These are phyloP conservation scores for Penicillium sp. DNA, from an alignment of 2,329 filamentous ascomycete genomes.

Conservation along the genomic window DNA sequence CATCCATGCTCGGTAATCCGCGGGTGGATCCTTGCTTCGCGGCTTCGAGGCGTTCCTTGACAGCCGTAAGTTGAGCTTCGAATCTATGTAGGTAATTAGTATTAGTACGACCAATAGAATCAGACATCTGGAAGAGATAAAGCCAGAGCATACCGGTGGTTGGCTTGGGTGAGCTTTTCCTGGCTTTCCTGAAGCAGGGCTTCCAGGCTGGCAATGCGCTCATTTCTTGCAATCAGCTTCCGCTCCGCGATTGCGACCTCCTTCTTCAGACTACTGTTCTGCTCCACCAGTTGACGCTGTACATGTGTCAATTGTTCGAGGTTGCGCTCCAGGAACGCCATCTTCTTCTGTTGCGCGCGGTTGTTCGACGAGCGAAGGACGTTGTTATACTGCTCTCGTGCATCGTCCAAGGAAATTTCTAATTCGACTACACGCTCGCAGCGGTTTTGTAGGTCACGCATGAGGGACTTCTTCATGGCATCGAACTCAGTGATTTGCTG, in stretches of 20 bases:
- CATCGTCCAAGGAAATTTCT: slow-evolving; percentile 95
- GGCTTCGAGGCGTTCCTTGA: slow-evolving; percentile 95
- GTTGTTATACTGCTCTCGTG: slow-evolving; percentile 98
- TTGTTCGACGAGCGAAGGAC: slow-evolving; percentile 95
- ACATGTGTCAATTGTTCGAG: slow-evolving; percentile 96
- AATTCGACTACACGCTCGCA: slow-evolving; percentile 97
- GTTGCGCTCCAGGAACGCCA: slow-evolving; percentile 98
- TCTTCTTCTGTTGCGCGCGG: slow-evolving; percentile 99
- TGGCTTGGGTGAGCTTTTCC: slow-evolving; percentile 95
- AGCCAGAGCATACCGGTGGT: slow-evolving; percentile 73
- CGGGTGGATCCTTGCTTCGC: slow-evolving; percentile 89
- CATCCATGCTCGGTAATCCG: slow-evolving; percentile 64
- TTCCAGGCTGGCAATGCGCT: slow-evolving; percentile 93
- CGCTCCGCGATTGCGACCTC: slow-evolving; percentile 97
- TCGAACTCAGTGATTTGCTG: slow-evolving; percentile 99
- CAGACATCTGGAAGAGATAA: slow-evolving; percentile 7
- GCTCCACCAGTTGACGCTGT: slow-evolving; percentile 94
- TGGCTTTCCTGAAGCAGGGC: slow-evolving; percentile 91
- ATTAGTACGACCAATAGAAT: slow-evolving; percentile 7
- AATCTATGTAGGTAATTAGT: slow-evolving; percentile 59
- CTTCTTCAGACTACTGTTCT: slow-evolving; percentile 96
- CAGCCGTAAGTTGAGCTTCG: slow-evolving; percentile 91
- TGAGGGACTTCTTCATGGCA: slow-evolving; percentile 98
- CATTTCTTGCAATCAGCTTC: slow-evolving; percentile 92
- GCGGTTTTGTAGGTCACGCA: slow-evolving; percentile 97